These are phyloP conservation scores for Lentinus polychrous DNA, from an alignment of 1,284 basidiomycete genomes.

Conservation along the genomic window DNA sequence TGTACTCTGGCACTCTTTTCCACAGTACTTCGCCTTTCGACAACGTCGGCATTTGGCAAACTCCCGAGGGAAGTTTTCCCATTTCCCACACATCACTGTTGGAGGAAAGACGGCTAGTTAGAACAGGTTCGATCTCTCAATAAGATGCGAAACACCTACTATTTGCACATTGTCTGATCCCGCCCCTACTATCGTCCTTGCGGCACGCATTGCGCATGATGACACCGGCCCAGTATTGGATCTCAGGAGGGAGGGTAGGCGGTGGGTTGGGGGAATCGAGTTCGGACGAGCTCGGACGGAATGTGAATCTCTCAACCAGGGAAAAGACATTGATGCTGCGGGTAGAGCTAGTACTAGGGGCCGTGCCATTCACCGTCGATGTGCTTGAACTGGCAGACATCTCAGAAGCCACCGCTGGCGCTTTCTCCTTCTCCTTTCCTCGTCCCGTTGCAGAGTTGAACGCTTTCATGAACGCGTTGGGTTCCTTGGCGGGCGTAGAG, in stretches of 20 bases:
- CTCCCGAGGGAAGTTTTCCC: slow-evolving; percentile 91
- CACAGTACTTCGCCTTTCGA: slow-evolving; percentile 97
- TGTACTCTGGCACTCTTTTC: slow-evolving; percentile 94
- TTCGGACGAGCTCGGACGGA: slow-evolving; percentile 81
- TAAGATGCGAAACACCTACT: slow-evolving; percentile 45
- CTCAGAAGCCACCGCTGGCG: slow-evolving; percentile 14
- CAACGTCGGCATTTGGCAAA: slow-evolving; percentile 97
- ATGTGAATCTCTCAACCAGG: slow-evolving; percentile 93
- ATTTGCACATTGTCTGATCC: slow-evolving; percentile 96
- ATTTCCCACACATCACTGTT: slow-evolving; percentile 87
- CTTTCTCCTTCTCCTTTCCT: slow-evolving; percentile 30
- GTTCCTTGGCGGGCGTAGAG: slow-evolving; percentile 17
- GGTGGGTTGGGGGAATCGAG: slow-evolving; percentile 64
- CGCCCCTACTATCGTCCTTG: slow-evolving; percentile 90
- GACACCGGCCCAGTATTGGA: slow-evolving; percentile 98
- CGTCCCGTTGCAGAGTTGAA: slow-evolving; percentile 25
- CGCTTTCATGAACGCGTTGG: slow-evolving; percentile 25
- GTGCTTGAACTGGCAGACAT: slow-evolving; percentile 13
- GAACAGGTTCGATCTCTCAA: neutral
- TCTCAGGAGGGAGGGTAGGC: slow-evolving; percentile 77
- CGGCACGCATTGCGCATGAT: slow-evolving; percentile 99
- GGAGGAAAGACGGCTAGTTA: slow-evolving; percentile 9
- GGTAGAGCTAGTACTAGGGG: slow-evolving; percentile 24
- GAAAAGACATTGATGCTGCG: slow-evolving; percentile 88
- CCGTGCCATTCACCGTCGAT: slow-evolving; percentile 11